Evolutionary conservation across 257 asterid species (phyloP), one percentile per base, ranked within the genome.

Genomic region (Pogostemon cablin): DNA sequence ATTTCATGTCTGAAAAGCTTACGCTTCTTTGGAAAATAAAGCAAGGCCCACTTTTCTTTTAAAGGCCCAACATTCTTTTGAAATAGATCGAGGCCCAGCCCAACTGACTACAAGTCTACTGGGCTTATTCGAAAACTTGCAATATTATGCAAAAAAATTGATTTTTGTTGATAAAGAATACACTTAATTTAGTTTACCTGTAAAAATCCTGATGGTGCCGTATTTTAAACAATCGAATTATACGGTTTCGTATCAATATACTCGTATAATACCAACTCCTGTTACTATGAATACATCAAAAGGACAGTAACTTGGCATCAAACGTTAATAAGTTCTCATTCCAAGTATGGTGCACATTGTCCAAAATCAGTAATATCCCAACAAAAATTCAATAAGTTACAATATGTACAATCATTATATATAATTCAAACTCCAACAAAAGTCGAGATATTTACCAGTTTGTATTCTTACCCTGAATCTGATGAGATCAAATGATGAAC

Each of bases 361-460:
- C 53, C 39, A 34, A 57, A 47, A 47, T 3, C 11, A 5, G 3
- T 43, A 35, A n/a, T 0, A 46, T 37, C 75, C 59, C 59, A 25
- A 25, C 55, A 5, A 54, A 62, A 15, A 37, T 42, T 50, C 53
- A 68, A 12, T 53, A 37, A 61, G 2, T 10, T 42, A 15, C 59
- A 68, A 40, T 17, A 68, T 50, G 47, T 17, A 75, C 64, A 74
- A 20, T 2, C 54, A 66, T 57, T 32, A n/a, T 52, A 64, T 42
- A 64, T 41, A 40, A 60, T 25, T 62, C 65, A 66, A 41, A 38
- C 12, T 49, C 42, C 48, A 74, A 48, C 35, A 59, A 48, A 46
- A 41, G 52, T 50, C 42, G 9, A 74, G 34, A 72, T n/a, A 17
- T 9, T 73, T 66, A 6, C 67, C 47, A 73, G 34, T 9, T 9